Conservation (phyloP, 345 rosid species). For the Eucalyptus erythrocorys region DNA sequence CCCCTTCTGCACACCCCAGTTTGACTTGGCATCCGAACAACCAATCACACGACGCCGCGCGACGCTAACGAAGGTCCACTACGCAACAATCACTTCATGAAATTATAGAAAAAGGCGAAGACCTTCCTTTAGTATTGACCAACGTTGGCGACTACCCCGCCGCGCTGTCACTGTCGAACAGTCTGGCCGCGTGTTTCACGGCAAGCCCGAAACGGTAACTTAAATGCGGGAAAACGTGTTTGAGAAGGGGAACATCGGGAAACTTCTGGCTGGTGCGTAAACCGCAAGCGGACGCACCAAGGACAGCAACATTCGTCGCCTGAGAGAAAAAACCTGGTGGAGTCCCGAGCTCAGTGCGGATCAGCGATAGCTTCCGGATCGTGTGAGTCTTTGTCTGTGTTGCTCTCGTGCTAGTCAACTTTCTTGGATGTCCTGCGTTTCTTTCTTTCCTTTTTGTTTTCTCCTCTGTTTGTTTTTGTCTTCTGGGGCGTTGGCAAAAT, state of each 20-base stretch:
- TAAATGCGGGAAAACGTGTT: neutral
- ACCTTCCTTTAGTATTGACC: neutral
- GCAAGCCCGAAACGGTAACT: neutral
- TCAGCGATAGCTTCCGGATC: neutral
- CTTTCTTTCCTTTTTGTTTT: neutral
- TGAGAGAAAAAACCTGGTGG: neutral
- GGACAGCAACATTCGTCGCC: neutral
- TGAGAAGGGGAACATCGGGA: neutral
- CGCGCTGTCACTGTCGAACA: neutral
- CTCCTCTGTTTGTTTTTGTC: neutral
- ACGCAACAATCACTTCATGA: neutral
- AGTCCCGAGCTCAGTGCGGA: neutral
- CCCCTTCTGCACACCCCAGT: neutral
- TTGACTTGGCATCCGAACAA: neutral
- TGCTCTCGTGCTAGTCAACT: neutral
- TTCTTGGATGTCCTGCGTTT: neutral
- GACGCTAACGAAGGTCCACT: neutral
- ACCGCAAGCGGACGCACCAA: neutral
- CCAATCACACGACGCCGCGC: neutral
- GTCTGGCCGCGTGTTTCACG: neutral
- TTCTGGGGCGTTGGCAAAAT: neutral
- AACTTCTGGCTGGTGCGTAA: neutral
- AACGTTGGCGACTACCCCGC: neutral
- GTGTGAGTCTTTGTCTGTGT: neutral
- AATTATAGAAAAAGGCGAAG: neutral